Evolutionary conservation across 441 rosid genomes (phyloP).

Genomic region (Breynia disticha): DNA sequence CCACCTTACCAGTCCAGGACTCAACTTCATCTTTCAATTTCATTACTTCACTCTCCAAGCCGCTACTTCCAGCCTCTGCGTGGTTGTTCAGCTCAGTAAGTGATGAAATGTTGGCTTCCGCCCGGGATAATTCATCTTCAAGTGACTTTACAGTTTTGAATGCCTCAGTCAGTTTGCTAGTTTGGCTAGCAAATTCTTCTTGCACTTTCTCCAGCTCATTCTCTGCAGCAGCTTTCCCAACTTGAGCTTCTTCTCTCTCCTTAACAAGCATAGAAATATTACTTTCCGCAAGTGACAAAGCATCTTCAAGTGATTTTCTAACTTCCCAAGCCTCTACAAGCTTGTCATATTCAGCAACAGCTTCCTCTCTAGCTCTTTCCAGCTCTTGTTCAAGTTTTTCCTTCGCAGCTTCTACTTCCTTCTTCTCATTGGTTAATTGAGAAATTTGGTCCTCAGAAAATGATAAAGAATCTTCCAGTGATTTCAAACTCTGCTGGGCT

Average conservation of each 20-base stretch:
- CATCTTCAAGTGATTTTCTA: slow-evolving; percentile 57
- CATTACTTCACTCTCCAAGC: slow-evolving; percentile 48
- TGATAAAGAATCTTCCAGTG: slow-evolving; percentile 52
- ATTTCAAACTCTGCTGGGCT: slow-evolving; percentile 34
- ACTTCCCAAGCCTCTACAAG: slow-evolving; percentile 40
- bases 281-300: slow-evolving; percentile 49
- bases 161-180: slow-evolving; percentile 46
- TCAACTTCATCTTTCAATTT: slow-evolving; percentile 50
- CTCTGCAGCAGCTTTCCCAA: slow-evolving; percentile 35
- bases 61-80: slow-evolving; percentile 27
- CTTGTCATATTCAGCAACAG: slow-evolving; percentile 38
- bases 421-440: slow-evolving; percentile 44
- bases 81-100: slow-evolving; percentile 44
- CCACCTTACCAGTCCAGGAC: slow-evolving; percentile 37
- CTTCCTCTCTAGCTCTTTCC: slow-evolving; percentile 48
- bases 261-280: slow-evolving; percentile 38
- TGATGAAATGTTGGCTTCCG: slow-evolving; percentile 35
- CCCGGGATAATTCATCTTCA: slow-evolving; percentile 47
- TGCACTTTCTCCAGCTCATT: slow-evolving; percentile 44
- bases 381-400: slow-evolving; percentile 47
- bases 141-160: slow-evolving; percentile 51
- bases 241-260: slow-evolving; percentile 69
- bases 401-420: slow-evolving; percentile 34
- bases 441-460: slow-evolving; percentile 34
- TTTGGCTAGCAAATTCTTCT: slow-evolving; percentile 42